Conservation (phyloP, 202 grass and related monocot genomes). For the Elaeis oleifera region DNA sequence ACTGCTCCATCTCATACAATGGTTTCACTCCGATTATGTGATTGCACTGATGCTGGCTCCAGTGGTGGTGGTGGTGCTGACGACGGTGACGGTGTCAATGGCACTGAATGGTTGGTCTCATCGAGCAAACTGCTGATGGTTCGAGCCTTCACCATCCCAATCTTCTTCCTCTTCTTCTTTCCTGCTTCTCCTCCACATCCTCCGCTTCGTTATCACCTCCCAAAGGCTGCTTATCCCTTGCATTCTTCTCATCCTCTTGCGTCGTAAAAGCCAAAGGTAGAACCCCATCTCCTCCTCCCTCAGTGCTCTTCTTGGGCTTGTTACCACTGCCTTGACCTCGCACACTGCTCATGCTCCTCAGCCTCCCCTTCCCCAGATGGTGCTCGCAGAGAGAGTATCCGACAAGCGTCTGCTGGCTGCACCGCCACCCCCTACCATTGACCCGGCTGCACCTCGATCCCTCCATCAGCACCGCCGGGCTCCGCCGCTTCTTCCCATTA, state of each 20-base stretch:
- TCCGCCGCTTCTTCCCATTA: conserved; percentile 30
- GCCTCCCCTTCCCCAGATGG: conserved; percentile 74
- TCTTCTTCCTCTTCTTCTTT: conserved; percentile 24
- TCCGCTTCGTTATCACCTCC: neutral
- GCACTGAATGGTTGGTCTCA: neutral
- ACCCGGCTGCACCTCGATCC: conserved; percentile 86
- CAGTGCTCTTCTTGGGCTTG: conserved; percentile 25
- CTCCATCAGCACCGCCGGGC: conserved; percentile 33
- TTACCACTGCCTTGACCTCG: conserved; percentile 44
- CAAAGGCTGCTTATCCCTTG: neutral
- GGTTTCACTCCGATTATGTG: too few species aligned
- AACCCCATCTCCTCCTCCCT: neutral
- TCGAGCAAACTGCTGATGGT: conserved; percentile 44
- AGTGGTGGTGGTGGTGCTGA: too few species aligned
- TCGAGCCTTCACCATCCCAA: conserved; percentile 29
- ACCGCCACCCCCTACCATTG: conserved; percentile 80
- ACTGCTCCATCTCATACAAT: too few species aligned
- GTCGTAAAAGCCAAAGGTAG: too few species aligned
- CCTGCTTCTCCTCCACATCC: neutral
- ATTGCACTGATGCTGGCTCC: too few species aligned
- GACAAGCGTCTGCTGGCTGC: conserved; percentile 63
- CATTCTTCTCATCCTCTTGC: neutral
- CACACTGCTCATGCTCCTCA: conserved; percentile 27
- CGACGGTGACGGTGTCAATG: too few species aligned
- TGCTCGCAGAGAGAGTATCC: conserved; percentile 87